A percentile compares a stretch with the other conserved stretches of the same genome.
phyloP scores from a whole-genome alignment of 192 early-diverging fungal species.

The Entomortierella beljakovae region DNA sequence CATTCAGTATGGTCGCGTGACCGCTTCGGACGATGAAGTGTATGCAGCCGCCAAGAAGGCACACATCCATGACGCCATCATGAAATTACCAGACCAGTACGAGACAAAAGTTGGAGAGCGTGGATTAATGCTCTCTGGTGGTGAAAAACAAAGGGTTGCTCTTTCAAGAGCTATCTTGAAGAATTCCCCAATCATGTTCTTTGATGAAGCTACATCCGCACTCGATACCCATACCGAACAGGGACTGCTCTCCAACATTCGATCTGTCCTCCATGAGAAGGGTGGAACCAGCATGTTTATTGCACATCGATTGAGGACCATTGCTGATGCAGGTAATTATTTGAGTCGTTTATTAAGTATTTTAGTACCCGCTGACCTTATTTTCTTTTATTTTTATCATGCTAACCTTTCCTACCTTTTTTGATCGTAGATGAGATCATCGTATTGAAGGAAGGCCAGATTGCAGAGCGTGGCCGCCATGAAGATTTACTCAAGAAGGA shows the following conservation, averaged over 20 bases:
- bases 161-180: slow-evolving; percentile 96
- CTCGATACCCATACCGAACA: slow-evolving; percentile 90
- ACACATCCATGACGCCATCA: slow-evolving; percentile 80
- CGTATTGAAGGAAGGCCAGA: slow-evolving; percentile 88
- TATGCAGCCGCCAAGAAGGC: slow-evolving; percentile 79
- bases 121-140: slow-evolving; percentile 87
- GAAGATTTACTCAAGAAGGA: slow-evolving; percentile 72
- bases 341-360: neutral
- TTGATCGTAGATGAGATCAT: slow-evolving; percentile 80
- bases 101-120: slow-evolving; percentile 91
- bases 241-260: slow-evolving; percentile 86
- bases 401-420: neutral
- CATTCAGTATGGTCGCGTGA: slow-evolving; percentile 87
- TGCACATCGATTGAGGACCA: slow-evolving; percentile 92
- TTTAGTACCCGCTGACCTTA: no score
- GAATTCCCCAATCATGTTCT: slow-evolving; percentile 85
- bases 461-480: slow-evolving; percentile 90
- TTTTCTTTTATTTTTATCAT: slow-evolving; percentile 2
- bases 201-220: slow-evolving; percentile 96
- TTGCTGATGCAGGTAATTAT: slow-evolving; percentile 79
- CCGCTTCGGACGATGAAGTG: slow-evolving; percentile 74
- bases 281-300: slow-evolving; percentile 91
- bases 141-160: slow-evolving; percentile 92
- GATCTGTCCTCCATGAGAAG: slow-evolving; percentile 78
- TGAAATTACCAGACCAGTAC: slow-evolving; percentile 81